Percentiles rank a stretch among this genome's conserved stretches.
phyloP scores from a whole-genome alignment of 2,329 filamentous ascomycete genomes.

The Cercospora sesami region DNA sequence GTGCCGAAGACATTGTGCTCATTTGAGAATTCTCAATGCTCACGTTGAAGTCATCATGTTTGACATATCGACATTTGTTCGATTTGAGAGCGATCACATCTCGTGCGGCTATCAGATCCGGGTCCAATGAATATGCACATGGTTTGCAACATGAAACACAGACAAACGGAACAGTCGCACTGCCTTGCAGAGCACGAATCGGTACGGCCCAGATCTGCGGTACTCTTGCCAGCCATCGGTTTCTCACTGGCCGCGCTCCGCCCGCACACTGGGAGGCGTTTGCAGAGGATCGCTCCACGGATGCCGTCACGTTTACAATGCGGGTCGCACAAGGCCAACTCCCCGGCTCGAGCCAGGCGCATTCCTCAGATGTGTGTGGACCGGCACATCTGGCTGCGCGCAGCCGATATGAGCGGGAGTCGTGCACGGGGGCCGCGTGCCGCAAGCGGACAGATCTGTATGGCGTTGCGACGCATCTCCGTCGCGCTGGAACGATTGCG shows the following conservation, averaged over 20 bases:
- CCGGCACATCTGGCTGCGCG: slow-evolving; percentile 4
- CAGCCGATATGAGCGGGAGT: neutral
- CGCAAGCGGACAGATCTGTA: neutral
- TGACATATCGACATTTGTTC: neutral
- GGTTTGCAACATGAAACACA: slow-evolving; percentile 7
- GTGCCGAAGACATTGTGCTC: slow-evolving; percentile 33
- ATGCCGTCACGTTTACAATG: slow-evolving; percentile 9
- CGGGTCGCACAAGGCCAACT: slow-evolving; percentile 12
- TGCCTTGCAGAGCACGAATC: slow-evolving; percentile 11
- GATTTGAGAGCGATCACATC: neutral
- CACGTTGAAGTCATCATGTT: neutral
- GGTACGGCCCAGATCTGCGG: neutral
- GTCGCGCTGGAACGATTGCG: neutral
- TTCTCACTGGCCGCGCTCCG: slow-evolving; percentile 10
- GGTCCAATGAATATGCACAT: neutral
- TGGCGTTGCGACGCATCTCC: neutral
- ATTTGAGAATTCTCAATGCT: slow-evolving; percentile 21
- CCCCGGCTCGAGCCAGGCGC: slow-evolving; percentile 17
- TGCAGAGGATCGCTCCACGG: slow-evolving; percentile 5
- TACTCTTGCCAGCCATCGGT: slow-evolving; percentile 6
- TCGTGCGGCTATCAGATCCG: neutral
- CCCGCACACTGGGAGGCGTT: neutral
- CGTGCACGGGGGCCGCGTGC: slow-evolving; percentile 5
- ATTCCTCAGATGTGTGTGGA: slow-evolving; percentile 1
- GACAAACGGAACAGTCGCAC: slow-evolving; percentile 5